Percentiles rank a stretch among this genome's conserved stretches.
Evolutionary conservation across 257 asterid species (phyloP).

Genomic region (Thymus quinquecostatus): DNA sequence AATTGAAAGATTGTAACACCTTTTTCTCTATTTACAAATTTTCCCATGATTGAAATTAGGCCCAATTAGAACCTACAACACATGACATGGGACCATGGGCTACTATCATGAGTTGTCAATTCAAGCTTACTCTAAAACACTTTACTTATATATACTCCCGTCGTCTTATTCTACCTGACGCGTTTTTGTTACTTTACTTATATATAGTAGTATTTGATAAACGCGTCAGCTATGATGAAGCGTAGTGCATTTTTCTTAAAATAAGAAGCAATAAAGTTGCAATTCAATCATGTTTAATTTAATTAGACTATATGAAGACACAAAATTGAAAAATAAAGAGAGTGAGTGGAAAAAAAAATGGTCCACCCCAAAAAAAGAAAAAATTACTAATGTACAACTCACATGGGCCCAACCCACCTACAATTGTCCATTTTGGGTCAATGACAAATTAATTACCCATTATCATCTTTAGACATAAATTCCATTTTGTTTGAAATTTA

Average conservation of each 20-base stretch:
- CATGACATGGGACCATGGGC: conserved; percentile 36
- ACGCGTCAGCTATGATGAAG: too few species aligned
- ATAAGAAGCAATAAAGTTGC: too few species aligned
- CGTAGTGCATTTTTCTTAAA: too few species aligned
- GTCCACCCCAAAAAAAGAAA: conserved; percentile 14
- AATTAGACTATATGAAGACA: background rate
- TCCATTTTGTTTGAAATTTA: background rate
- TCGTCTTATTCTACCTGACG: too few species aligned
- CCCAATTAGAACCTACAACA: conserved; percentile 24
- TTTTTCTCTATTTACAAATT: conserved; percentile 19
- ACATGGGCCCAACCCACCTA: conserved; percentile 38
- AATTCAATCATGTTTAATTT: background rate
- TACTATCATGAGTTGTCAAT: conserved; percentile 4
- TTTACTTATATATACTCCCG: too few species aligned
- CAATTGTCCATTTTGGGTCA: conserved; percentile 29
- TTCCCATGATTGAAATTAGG: conserved; percentile 31
- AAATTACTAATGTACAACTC: conserved; percentile 24
- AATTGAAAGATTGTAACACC: background rate
- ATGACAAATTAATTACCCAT: conserved; percentile 16
- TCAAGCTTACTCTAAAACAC: too few species aligned
- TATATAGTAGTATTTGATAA: too few species aligned
- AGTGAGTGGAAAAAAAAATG: conserved; percentile 3
- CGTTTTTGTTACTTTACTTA: too few species aligned
- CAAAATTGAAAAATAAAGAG: background rate
- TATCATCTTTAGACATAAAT: conserved; percentile 22